Conservation (phyloP, 1,284 basidiomycete species). For the Rhodotorula sp. region DNA sequence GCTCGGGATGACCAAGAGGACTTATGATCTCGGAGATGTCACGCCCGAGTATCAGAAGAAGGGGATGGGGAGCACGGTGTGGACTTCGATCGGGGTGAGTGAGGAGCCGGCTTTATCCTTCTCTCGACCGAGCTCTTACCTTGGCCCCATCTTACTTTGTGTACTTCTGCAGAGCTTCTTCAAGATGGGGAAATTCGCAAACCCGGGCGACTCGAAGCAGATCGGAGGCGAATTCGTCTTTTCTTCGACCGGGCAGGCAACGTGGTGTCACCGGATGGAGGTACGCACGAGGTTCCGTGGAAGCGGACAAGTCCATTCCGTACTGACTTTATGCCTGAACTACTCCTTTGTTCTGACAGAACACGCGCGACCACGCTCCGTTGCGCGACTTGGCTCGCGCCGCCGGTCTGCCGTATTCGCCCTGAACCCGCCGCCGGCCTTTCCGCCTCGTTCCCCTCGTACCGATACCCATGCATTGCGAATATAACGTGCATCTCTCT, state of each 20-base stretch:
- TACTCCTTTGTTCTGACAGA: constrained; percentile 9
- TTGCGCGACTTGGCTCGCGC: constrained; percentile 26
- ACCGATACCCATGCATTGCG: neutral
- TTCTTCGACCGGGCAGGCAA: neutral
- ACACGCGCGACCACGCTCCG: constrained; percentile 37
- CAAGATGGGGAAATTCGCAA: constrained; percentile 21
- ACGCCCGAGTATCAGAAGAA: constrained; percentile 28
- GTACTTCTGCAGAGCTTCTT: constrained; percentile 12
- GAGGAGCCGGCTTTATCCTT: neutral
- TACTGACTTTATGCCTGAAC: neutral
- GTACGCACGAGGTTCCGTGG: no score
- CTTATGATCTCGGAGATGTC: constrained; percentile 23
- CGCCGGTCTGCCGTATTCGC: constrained; percentile 13
- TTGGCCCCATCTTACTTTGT: neutral
- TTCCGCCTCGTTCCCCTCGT: neutral
- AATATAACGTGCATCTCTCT: no score
- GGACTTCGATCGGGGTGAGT: constrained; percentile 16
- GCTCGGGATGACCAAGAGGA: constrained; percentile 38
- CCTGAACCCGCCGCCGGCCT: neutral
- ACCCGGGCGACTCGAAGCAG: constrained; percentile 37
- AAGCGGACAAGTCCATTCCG: no score
- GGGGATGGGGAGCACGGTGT: constrained; percentile 12
- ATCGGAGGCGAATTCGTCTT: constrained; percentile 45
- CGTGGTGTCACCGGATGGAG: constrained; percentile 37
- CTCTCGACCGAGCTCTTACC: no score